Evolutionary conservation across 2,329 filamentous ascomycete genomes (phyloP).

Genomic region (Fusarium sterilihyphosum): DNA sequence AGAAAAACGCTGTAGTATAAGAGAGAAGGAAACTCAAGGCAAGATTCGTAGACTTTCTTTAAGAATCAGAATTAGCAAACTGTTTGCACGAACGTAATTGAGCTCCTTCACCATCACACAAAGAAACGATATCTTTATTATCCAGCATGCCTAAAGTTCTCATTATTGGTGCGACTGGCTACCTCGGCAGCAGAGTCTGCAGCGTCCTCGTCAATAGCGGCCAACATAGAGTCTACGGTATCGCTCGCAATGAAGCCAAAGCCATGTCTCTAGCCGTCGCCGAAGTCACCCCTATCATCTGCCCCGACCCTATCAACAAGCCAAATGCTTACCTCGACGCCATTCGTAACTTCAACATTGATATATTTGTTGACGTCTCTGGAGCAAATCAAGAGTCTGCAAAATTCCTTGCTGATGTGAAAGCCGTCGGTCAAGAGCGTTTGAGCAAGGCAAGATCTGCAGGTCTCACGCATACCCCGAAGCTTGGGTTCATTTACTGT

Average conservation of each 20-base stretch:
- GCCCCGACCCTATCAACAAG: not conserved
- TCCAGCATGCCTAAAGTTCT: not conserved
- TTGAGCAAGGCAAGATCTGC: not conserved
- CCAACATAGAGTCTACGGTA: not conserved
- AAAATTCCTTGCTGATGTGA: not conserved
- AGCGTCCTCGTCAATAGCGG: not conserved
- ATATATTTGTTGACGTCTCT: not conserved
- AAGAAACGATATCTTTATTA: rapidly evolving
- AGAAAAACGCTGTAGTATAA: not conserved
- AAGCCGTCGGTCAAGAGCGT: not conserved
- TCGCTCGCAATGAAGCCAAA: not conserved
- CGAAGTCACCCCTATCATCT: not conserved
- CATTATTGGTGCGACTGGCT: not conserved
- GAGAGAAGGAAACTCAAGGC: not conserved
- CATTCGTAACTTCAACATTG: not conserved
- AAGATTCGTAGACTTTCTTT: no score
- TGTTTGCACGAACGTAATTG: rapidly evolving
- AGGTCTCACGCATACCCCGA: not conserved
- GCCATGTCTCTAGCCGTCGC: not conserved
- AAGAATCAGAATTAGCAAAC: no score
- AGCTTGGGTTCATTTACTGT: not conserved
- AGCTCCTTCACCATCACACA: rapidly evolving
- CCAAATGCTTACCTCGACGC: not conserved
- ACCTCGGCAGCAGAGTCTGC: not conserved
- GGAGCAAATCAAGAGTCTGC: not conserved